A percentile compares a stretch with the other conserved stretches of the same genome.
phyloP scores from a whole-genome alignment of 148 eudicot genomes.

The Rhododendron ferrugineum region DNA sequence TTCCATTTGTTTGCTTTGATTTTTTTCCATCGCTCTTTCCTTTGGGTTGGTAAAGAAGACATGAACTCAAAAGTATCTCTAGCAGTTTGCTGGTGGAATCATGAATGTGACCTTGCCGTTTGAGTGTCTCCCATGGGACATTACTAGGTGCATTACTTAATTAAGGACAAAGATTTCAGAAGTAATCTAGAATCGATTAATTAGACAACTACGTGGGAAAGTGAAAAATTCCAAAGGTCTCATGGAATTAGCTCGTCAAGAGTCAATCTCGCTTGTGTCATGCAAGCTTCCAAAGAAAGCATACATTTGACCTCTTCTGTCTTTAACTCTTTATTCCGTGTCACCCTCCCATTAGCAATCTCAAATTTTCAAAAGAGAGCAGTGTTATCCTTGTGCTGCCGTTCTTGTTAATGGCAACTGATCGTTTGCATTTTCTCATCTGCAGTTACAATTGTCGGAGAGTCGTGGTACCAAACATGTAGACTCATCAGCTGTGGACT shows the following conservation, averaged over 20 bases:
- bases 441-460: conserved; percentile 62
- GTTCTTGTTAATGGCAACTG: neutral
- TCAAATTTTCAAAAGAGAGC: neutral
- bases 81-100: neutral
- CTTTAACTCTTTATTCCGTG: neutral
- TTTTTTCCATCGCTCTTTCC: neutral
- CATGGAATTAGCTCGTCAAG: neutral
- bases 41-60: neutral
- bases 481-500: conserved; percentile 46
- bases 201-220: neutral
- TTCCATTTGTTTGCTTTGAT: neutral
- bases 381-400: conserved; percentile 5
- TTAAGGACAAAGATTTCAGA: neutral
- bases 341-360: neutral
- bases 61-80: neutral
- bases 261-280: neutral
- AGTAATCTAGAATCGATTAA: neutral
- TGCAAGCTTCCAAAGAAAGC: neutral
- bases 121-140: neutral
- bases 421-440: conserved; percentile 10
- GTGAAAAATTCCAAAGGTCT: neutral
- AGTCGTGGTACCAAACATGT: conserved; percentile 29
- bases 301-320: neutral
- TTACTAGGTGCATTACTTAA: neutral
- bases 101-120: neutral